Base-by-base conservation (phyloP, 2,329 filamentous ascomycete genomes). In the Conoideocrella luteorostrata region DNA sequence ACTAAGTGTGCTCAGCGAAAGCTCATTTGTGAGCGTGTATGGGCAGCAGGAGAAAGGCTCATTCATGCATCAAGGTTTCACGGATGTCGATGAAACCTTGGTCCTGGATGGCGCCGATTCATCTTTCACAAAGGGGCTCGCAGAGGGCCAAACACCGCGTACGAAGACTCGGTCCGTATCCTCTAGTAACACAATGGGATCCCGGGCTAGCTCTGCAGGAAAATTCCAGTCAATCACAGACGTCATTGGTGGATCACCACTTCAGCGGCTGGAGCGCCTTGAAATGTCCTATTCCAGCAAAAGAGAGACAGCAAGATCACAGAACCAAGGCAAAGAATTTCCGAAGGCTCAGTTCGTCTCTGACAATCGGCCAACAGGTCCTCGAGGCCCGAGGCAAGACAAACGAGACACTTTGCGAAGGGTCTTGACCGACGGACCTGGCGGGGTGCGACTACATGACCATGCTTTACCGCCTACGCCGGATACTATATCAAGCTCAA, bases 11-110 rank as follows among this genome's bases (percentile, higher is more conserved):
- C 60, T 85, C 48, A 84, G 80, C 50, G 80, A 84, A 58, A 84
- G 80, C 56, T 84, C 80, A 0, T 84, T 85, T 52, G 52, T 75
- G 18, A 84, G 80, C 51, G 67, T 85, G 0, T 85, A 85, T 44
- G 80, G 80, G 3, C 38, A 39, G 6, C 47, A 37, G 36, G 60
- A 67, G 20, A 71, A 70, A 48, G 53, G 48, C 7, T 43, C 52
- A 2, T 56, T 58, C n/a, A 18, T 7, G 9, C 53, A 51, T 22
- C 52, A 52, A 10, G 51, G 52, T 4, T 47, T 55, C 3, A 45
- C 46, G 15, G 50, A 57, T 4, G 47, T 60, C 4, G 62, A 65
- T 17, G 61, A 65, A 28, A 54, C 58, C 1, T 49, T 58, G 5
- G 50, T 53, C 9, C 51, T 60, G 32, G 57, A 64, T 41, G 59